phyloP scores from a whole-genome alignment of 495 filamentous ascomycete genomes.

The Tuber magnatum region DNA sequence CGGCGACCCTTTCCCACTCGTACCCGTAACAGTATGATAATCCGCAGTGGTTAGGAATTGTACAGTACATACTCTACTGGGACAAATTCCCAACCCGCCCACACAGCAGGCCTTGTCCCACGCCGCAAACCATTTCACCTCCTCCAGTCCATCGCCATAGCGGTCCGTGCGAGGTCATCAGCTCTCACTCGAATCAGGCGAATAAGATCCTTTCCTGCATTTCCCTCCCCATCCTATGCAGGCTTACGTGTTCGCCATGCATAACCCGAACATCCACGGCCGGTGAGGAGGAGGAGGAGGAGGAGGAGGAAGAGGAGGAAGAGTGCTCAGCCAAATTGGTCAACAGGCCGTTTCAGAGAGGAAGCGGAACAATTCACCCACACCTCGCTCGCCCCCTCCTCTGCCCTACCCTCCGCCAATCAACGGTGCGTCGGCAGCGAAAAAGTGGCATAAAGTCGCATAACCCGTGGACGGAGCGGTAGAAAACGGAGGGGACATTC shows the following conservation, averaged over 20 bases:
- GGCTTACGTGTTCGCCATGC: neutral
- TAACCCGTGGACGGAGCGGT: neutral
- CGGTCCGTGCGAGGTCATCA: neutral
- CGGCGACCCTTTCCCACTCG: neutral
- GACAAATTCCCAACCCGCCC: neutral
- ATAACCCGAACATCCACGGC: neutral
- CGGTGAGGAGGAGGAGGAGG: neutral
- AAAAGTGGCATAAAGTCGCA: neutral
- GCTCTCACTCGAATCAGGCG: neutral
- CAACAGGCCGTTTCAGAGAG: neutral
- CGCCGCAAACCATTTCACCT: conserved; percentile 1
- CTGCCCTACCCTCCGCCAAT: neutral
- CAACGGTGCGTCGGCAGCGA: neutral
- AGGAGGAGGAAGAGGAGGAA: too few relatives aligned
- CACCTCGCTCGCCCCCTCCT: neutral
- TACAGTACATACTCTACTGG: neutral
- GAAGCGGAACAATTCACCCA: neutral
- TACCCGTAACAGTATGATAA: neutral
- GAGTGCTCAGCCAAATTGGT: neutral
- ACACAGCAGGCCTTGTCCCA: neutral
- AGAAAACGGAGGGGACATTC: neutral
- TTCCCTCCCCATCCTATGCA: neutral
- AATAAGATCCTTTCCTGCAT: neutral
- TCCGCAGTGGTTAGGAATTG: too few relatives aligned
- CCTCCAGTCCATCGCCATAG: neutral